Evolutionary conservation across 441 rosid genomes (phyloP).

Genomic region (Croton laevigatus): DNA sequence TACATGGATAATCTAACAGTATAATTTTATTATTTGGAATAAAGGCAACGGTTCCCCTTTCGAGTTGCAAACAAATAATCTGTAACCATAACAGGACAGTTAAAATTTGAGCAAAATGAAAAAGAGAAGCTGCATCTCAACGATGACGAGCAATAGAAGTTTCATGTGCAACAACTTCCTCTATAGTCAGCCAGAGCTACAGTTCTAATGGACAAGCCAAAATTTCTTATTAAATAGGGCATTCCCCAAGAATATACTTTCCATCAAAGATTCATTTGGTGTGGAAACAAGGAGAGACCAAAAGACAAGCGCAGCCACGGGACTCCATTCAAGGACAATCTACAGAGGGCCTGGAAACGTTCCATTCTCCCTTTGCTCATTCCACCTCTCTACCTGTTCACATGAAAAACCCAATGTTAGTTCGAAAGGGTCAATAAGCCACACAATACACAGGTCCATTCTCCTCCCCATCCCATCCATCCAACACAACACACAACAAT

Average conservation of each 20-base stretch:
- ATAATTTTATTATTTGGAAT: slow-evolving; percentile 19
- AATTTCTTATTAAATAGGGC: slow-evolving; percentile 34
- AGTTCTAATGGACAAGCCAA: slow-evolving; percentile 27
- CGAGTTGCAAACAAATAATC: not conserved
- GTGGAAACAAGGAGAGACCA: slow-evolving; percentile 21
- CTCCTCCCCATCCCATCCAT: not conserved
- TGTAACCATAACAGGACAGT: slow-evolving; percentile 6
- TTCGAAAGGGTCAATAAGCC: not conserved
- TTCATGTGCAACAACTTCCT: not conserved
- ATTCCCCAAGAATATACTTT: slow-evolving; percentile 26
- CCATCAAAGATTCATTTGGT: slow-evolving; percentile 23
- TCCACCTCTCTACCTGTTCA: slow-evolving; percentile 76
- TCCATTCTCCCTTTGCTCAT: slow-evolving; percentile 96
- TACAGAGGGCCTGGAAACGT: slow-evolving; percentile 96
- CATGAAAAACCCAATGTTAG: slow-evolving; percentile 13
- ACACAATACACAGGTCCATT: no score
- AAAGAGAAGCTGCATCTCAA: slow-evolving; percentile 3
- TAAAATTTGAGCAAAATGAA: not conserved
- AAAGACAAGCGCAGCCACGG: slow-evolving; percentile 7
- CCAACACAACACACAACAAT: not conserved
- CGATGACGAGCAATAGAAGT: slow-evolving; percentile 15
- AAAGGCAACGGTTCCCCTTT: slow-evolving; percentile 4
- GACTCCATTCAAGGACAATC: slow-evolving; percentile 25
- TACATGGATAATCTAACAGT: not conserved
- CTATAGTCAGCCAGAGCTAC: slow-evolving; percentile 17